Evolutionary conservation across 2,329 filamentous ascomycete genomes (phyloP).

Genomic region (Hymenoscyphus infarciens): DNA sequence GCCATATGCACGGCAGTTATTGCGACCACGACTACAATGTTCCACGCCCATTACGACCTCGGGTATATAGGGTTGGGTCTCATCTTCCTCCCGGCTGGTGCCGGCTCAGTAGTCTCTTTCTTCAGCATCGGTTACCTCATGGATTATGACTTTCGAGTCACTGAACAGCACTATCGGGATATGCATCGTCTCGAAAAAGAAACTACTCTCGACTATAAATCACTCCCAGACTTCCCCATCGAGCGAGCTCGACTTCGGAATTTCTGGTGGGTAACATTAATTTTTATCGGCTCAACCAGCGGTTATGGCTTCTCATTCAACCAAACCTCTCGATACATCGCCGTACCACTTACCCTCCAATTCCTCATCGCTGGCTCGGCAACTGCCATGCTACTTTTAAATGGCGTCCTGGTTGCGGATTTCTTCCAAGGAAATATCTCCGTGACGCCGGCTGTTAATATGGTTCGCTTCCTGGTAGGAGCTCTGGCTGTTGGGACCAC

Average conservation of each 20-base stretch:
- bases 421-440: slow-evolving; percentile 18
- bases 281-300: slow-evolving; percentile 12
- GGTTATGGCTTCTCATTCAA: slow-evolving; percentile 15
- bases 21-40: slow-evolving; percentile 39
- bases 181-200: slow-evolving; percentile 42
- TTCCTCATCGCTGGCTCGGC: slow-evolving; percentile 29
- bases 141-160: slow-evolving; percentile 63
- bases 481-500: slow-evolving; percentile 27
- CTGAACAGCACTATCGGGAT: slow-evolving; percentile 33
- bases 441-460: slow-evolving; percentile 34
- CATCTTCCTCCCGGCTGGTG: slow-evolving; percentile 39
- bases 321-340: neutral
- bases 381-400: slow-evolving; percentile 26
- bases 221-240: slow-evolving; percentile 28
- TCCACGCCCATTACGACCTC: slow-evolving; percentile 31
- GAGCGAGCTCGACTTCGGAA: slow-evolving; percentile 18
- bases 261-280: slow-evolving; percentile 16
- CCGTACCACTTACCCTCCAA: slow-evolving; percentile 19
- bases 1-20: slow-evolving; percentile 46
- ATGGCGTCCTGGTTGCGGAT: slow-evolving; percentile 20
- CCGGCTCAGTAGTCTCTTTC: slow-evolving; percentile 44
- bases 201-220: slow-evolving; percentile 9
- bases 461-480: slow-evolving; percentile 31
- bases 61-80: slow-evolving; percentile 16
- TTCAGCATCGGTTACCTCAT: slow-evolving; percentile 49